Percentiles rank a stretch among this genome's conserved stretches.
These are phyloP conservation scores for Boletus sp. DNA, from an alignment of 768 basidiomycete species.

Conservation along the genomic window DNA sequence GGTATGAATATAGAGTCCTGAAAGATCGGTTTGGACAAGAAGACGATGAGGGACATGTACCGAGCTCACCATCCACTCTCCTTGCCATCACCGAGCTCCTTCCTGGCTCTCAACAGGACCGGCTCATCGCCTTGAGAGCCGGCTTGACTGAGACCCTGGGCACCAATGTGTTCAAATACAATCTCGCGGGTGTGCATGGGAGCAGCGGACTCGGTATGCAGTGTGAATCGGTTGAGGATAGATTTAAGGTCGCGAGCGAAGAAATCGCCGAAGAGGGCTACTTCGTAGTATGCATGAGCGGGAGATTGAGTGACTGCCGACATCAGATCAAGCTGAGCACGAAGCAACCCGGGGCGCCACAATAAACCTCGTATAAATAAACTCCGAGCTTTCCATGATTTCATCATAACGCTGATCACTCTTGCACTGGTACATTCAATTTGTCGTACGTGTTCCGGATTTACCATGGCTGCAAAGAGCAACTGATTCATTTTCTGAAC, in stretches of 20 bases:
- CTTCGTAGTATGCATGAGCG: slow-evolving; percentile 73
- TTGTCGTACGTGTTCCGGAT: background rate
- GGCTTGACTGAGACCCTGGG: slow-evolving; percentile 55
- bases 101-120: slow-evolving; percentile 67
- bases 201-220: slow-evolving; percentile 75
- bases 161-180: slow-evolving; percentile 79
- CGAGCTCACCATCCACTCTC: slow-evolving; percentile 58
- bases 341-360: background rate
- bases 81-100: slow-evolving; percentile 61
- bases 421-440: too few relatives aligned
- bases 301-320: slow-evolving; percentile 27
- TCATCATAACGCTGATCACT: background rate
- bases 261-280: slow-evolving; percentile 81
- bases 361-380: background rate
- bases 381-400: background rate
- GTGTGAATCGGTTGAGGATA: slow-evolving; percentile 77
- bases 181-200: slow-evolving; percentile 75
- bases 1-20: slow-evolving; percentile 76
- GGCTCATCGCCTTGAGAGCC: slow-evolving; percentile 54
- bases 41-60: background rate
- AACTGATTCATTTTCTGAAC: background rate
- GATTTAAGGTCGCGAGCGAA: slow-evolving; percentile 72
- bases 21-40: background rate
- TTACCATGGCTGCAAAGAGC: background rate
- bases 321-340: slow-evolving; percentile 9